phyloP scores from a whole-genome alignment of 2,329 filamentous ascomycete species.

The Teratosphaeria epicoccoides region DNA sequence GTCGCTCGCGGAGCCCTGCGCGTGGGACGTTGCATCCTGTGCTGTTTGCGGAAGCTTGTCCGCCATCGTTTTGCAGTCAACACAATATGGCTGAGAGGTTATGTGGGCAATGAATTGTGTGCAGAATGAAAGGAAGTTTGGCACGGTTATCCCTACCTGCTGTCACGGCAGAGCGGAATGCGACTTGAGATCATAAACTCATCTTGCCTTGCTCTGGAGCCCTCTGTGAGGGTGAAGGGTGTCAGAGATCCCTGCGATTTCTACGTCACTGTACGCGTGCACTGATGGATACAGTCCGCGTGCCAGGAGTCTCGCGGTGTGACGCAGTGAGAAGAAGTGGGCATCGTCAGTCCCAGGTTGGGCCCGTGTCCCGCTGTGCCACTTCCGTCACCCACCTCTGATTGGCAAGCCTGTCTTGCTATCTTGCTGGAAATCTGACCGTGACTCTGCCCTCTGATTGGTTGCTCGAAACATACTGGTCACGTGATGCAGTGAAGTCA shows the following conservation, averaged over 20 bases:
- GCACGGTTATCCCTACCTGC: not conserved
- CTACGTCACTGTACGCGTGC: not conserved
- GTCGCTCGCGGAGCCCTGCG: conserved; percentile 7
- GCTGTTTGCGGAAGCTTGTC: conserved; percentile 7
- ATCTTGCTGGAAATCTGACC: too few species aligned
- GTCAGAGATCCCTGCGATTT: not conserved
- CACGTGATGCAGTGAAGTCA: too few species aligned
- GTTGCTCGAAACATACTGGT: too few species aligned
- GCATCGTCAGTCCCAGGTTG: too few species aligned
- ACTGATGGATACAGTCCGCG: too few species aligned
- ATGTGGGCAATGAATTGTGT: not conserved
- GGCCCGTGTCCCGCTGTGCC: too few species aligned
- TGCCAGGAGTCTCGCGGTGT: too few species aligned
- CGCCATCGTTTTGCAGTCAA: conserved; percentile 1
- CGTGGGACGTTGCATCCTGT: conserved; percentile 5
- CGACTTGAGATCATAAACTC: not conserved
- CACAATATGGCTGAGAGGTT: not conserved
- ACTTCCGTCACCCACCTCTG: too few species aligned
- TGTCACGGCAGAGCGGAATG: not conserved
- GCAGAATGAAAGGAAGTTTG: not conserved
- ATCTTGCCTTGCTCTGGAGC: not conserved
- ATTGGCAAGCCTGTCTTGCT: too few species aligned
- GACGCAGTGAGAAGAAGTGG: too few species aligned
- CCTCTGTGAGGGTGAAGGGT: not conserved
- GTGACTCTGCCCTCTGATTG: too few species aligned